Conservation (phyloP, 2,329 filamentous ascomycete species). For the Paraphaeosphaeria minitans region DNA sequence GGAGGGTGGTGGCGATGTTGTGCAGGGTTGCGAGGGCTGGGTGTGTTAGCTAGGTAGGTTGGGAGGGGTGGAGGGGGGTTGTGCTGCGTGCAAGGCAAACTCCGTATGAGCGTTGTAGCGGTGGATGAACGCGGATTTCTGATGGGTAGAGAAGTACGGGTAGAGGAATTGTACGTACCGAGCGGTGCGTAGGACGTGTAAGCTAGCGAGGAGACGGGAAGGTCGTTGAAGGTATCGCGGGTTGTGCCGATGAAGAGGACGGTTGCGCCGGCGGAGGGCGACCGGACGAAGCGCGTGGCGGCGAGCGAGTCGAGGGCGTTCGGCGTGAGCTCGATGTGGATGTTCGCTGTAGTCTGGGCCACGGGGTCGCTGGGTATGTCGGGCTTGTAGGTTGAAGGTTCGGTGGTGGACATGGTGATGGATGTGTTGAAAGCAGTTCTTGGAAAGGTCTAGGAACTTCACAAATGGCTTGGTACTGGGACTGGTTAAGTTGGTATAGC, state of each 20-base stretch:
- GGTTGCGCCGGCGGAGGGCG: slow-evolving; percentile 43
- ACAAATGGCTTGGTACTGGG: slow-evolving; percentile 15
- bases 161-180: slow-evolving; percentile 33
- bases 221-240: slow-evolving; percentile 72
- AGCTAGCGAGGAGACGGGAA: slow-evolving; percentile 73
- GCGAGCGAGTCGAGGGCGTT: slow-evolving; percentile 62
- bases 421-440: neutral
- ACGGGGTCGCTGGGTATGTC: slow-evolving; percentile 35
- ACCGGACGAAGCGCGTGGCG: slow-evolving; percentile 71
- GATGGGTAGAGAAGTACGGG: too few relatives aligned
- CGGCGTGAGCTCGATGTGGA: slow-evolving; percentile 72
- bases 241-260: slow-evolving; percentile 65
- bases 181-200: slow-evolving; percentile 76
- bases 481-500: neutral
- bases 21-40: slow-evolving; percentile 65
- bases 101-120: too few relatives aligned
- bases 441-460: neutral
- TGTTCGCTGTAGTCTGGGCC: slow-evolving; percentile 42
- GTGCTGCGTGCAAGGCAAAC: too few relatives aligned
- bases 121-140: too few relatives aligned
- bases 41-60: too few relatives aligned
- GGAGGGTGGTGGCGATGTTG: slow-evolving; percentile 64
- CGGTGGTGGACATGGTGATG: slow-evolving; percentile 34
- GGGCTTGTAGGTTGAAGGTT: slow-evolving; percentile 31
- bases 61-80: too few relatives aligned